A percentile compares a stretch with the other conserved stretches of the same genome.
Conservation (phyloP, 352 stramenopile genomes). For the Pythium plurisporium region DNA sequence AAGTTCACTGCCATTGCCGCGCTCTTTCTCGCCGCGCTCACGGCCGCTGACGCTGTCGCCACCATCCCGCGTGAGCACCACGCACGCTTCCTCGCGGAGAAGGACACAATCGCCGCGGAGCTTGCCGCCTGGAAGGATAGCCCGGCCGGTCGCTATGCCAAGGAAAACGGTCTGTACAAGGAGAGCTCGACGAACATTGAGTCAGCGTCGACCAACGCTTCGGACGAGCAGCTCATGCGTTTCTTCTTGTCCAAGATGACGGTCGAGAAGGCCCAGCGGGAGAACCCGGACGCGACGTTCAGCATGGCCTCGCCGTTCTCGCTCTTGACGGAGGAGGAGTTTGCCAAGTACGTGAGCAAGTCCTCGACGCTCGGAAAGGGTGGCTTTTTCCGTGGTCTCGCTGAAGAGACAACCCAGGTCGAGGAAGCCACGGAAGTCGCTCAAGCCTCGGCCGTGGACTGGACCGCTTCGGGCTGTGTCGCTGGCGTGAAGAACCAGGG, state of each 20-base stretch:
- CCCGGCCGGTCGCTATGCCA: constrained; percentile 32
- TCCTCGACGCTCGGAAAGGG: constrained; percentile 28
- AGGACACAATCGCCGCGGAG: constrained; percentile 28
- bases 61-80: constrained; percentile 32
- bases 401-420: not conserved
- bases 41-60: constrained; percentile 12
- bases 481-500: constrained; percentile 69
- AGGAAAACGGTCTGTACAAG: constrained; percentile 21
- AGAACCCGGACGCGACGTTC: constrained; percentile 59
- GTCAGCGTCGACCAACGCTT: not conserved
- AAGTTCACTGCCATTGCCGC: constrained; percentile 28
- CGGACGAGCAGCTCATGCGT: constrained; percentile 45
- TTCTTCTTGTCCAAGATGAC: constrained; percentile 31
- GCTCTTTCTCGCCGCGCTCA: constrained; percentile 18
- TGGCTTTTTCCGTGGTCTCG: constrained; percentile 1
- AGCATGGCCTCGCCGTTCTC: constrained; percentile 58
- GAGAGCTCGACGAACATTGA: no score
- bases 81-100: constrained; percentile 41
- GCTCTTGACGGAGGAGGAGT: constrained; percentile 70
- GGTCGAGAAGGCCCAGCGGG: constrained; percentile 35
- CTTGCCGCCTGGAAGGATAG: constrained; percentile 45
- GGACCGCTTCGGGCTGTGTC: not conserved
- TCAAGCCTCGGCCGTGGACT: not conserved
- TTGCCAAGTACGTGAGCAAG: constrained; percentile 39
- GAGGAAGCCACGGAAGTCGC: not conserved